Evolutionary conservation across 2,329 filamentous ascomycete genomes (phyloP), one percentile per base, ranked within the genome.

Genomic region (Ascochyta koolunga): DNA sequence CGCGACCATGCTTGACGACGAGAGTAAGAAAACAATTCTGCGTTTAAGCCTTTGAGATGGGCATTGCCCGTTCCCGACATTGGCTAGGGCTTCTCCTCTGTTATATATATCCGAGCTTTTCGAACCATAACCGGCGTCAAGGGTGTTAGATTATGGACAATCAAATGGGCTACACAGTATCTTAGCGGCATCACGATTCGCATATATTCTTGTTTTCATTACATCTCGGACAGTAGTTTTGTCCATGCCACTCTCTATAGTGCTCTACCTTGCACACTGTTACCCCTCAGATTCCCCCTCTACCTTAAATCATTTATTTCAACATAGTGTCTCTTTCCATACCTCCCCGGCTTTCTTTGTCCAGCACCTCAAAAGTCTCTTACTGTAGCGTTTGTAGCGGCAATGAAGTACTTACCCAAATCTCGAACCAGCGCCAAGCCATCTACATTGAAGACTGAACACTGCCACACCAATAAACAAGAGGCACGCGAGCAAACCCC

Each of bases 1-100:
- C 60, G 61, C 58, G 54, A 58, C 60, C 37, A 70, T 57, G 66
- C 58, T 62, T 68, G 62, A 70, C 60, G 66, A 70, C 49, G 53
- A 59, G 64, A 69, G 62, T 54, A 67, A 64, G 62, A 64, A 56
- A 52, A 41, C 29, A 48, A 44, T 52, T 54, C 58, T 61, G 56
- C 58, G 59, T 61, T 60, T 60, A 48, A 66, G 55, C 49, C 47
- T 37, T 36, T 45, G 43, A 33, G 36, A 42, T 42, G 49, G 54
- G 54, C 48, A 47, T 54, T 57, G 54, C 25, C 47, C 46, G 46
- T 55, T 47, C 46, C 46, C 47, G 45, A 29, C 16, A 21, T 47
- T 51, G 41, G 32, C 41, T 32, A 42, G 43, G 40, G 42, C 55
- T 54, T 59, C 56, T 50, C 51, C 58, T 61, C 58, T 65, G 60